Conservation (phyloP, 441 rosid species). For the Lepidium campestre region DNA sequence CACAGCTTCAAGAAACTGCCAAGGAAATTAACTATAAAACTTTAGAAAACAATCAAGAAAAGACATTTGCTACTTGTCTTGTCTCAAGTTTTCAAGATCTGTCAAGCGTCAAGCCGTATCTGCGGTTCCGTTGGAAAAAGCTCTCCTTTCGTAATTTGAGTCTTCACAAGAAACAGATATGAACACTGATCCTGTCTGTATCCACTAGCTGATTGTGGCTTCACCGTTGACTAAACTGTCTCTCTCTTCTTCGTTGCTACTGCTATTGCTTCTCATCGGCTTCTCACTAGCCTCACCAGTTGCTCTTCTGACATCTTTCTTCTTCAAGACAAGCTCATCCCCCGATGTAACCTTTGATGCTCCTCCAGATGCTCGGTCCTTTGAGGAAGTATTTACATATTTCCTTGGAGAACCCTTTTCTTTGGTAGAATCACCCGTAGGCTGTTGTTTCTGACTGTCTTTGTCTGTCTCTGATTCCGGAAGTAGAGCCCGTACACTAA, state of each 20-base stretch:
- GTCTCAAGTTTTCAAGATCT: not conserved
- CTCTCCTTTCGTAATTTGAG: constrained; percentile 4
- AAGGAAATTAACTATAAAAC: not conserved
- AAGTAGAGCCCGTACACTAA: constrained; percentile 82
- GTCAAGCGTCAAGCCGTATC: constrained; percentile 12
- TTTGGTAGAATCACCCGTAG: constrained; percentile 30
- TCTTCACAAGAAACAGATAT: constrained; percentile 9
- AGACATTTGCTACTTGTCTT: not conserved
- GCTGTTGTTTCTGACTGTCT: constrained; percentile 34
- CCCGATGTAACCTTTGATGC: constrained; percentile 41
- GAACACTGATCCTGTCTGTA: constrained; percentile 11
- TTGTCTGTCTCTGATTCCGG: constrained; percentile 55
- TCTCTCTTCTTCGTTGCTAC: constrained; percentile 37
- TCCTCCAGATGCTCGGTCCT: constrained; percentile 35
- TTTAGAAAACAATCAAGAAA: not conserved
- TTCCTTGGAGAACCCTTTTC: constrained; percentile 37
- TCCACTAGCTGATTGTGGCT: constrained; percentile 49
- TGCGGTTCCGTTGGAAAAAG: constrained; percentile 13
- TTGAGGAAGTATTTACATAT: constrained; percentile 26
- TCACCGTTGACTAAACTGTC: constrained; percentile 62
- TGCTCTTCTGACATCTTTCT: constrained; percentile 51
- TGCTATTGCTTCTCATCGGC: constrained; percentile 36
- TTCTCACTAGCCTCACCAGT: constrained; percentile 32
- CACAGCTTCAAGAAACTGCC: constrained; percentile 12
- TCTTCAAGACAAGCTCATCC: constrained; percentile 38